Base-by-base conservation (phyloP, 179 eudicot genomes). In the Heliamphora pulchella region DNA sequence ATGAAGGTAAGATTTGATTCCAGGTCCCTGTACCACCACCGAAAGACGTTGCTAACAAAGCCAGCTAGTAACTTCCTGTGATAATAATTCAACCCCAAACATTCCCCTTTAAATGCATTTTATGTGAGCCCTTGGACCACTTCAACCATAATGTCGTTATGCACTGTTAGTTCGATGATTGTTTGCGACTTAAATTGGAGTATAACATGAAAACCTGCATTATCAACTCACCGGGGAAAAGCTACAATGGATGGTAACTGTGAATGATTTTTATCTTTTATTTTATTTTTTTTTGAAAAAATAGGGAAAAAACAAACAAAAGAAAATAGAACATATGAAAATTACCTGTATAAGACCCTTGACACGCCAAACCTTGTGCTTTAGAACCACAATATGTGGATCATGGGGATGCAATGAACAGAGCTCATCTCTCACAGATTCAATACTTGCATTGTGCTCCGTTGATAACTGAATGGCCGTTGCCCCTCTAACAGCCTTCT, bases 261-360 rank as follows among this genome's bases (percentile, higher is more conserved):
- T 15, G 64, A 59, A 59, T 55, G 14, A 55, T 13, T 55, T 55
- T 0, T 31, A 31, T 31, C 31, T 31, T 31, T 31, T 31, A 31
- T 31, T 31, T 31, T 31, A 31, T n/a, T 31, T 31, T 31, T 31
- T 0, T 31, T 31, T 31, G 31, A 31, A 31, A 31, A 31, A 31
- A 31, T 31, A 31, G 31, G 31, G n/a, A 2, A 0, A 17, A 75
- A 50, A 75, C 18, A 7, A 46, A 71, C 2, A 39, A 8, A 39
- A 31, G 3, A 22, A 55, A 13, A 39, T 15, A n/a, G 8, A 74
- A 41, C 57, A 18, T 50, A 5, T 2, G 46, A 18, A 65, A 58
- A 47, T 54, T 80, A 92, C 97, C 94, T 91, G 97, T 81, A 92
- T 91, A 65, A 92, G 84, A 79, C 97, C 97, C 81, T 92, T 92